Percentiles rank a stretch among this genome's conserved stretches.
phyloP scores from a whole-genome alignment of 1,139 yeast genomes.

The Pichia cactophila region DNA sequence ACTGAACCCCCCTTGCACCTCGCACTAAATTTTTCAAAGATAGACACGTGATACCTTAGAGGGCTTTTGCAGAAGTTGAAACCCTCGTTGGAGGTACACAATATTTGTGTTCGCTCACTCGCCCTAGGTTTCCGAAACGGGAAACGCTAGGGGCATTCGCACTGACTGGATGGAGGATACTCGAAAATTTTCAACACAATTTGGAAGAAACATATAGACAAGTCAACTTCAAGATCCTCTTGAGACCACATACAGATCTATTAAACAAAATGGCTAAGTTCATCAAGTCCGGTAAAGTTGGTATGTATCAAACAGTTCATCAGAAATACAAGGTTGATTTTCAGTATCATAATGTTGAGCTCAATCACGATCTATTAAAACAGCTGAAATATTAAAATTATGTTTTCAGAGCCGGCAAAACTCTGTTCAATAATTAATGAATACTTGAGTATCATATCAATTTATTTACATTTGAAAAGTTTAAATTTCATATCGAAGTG shows the following conservation, averaged over 20 bases:
- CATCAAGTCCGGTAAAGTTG: slow-evolving; percentile 99
- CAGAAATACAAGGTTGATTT: not conserved
- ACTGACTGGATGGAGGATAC: not conserved
- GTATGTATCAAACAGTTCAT: slow-evolving; percentile 52
- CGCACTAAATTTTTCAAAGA: not conserved
- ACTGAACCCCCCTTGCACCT: not conserved
- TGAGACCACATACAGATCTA: slow-evolving; percentile 7
- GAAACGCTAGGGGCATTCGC: not conserved
- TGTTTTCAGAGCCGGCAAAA: not conserved
- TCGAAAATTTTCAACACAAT: slow-evolving; percentile 9
- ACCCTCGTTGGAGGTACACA: not conserved
- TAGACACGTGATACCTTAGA: not conserved
- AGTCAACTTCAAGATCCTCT: not conserved
- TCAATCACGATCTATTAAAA: not conserved
- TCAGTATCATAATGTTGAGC: not conserved
- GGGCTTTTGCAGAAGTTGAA: not conserved
- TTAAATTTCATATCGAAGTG: not conserved
- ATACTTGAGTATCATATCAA: no score
- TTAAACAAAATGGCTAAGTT: slow-evolving; percentile 74
- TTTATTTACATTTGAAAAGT: no score
- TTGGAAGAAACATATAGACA: not conserved
- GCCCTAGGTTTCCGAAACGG: not conserved
- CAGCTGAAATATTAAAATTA: no score
- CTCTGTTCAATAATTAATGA: no score
- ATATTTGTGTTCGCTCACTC: not conserved